Evolutionary conservation across 2,329 filamentous ascomycete genomes (phyloP), one percentile per base, ranked within the genome.

Genomic region (Hortaea werneckii): DNA sequence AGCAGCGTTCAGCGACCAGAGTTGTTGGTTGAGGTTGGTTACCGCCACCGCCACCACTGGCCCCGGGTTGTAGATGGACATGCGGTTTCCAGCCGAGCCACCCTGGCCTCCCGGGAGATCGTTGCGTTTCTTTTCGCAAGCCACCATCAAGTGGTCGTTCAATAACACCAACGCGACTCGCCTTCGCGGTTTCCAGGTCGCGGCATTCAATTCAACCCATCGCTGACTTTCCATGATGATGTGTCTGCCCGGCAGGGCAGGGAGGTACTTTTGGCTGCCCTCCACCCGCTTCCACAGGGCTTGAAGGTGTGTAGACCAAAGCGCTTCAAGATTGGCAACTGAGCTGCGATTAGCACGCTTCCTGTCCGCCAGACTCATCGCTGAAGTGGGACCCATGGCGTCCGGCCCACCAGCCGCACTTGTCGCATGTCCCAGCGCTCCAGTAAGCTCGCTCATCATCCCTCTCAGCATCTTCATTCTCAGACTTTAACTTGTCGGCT

Each of bases 211-310:
- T 68, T 98, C 90, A 48, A 96, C 85, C 92, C 92, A 98, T 41
- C 84, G 79, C 1, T 87, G 85, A 4, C 88, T 94, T 65, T 96
- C 90, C 64, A 94, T 82, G 2, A 96, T 80, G 40, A 98, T 88
- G 63, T 95, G 94, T 35, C 92, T 82, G n/a, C 89, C 90, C 13
- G 85, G 80, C 13, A 88, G 77, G 45, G 89, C 92, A 10, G 92
- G 92, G 8, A 98, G 72, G 60, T 94, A 98, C 64, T 96, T 96
- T 60, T 98, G 92, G 7, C 89, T 95, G 1, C 90, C 90, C 65
- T 96, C 92, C n/a, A 98, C 87, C 38, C 85, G 86, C 69, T 95
- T 96, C 80, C 92, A 98, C 40, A 98, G 71, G 26, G 87, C 83
- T 66, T 94, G 80, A 32, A 84, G 64, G 54, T 84, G 80, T 2